These are phyloP conservation scores for Aureobasidium melanogenum DNA, from an alignment of 2,329 filamentous ascomycete genomes.

Conservation along the genomic window DNA sequence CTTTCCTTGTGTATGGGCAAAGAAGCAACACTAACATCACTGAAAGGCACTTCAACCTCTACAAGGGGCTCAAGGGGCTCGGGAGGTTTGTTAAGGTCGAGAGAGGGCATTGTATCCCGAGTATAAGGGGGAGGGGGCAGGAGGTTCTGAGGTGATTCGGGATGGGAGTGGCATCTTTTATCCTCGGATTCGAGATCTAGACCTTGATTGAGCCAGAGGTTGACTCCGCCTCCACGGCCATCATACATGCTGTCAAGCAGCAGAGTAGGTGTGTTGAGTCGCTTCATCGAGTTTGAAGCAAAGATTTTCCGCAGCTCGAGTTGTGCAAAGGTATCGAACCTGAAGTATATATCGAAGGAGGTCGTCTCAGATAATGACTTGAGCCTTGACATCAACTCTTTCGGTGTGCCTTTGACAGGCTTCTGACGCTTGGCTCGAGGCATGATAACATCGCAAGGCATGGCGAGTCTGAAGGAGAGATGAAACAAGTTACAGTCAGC, in stretches of 20 bases:
- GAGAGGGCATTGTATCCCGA: not conserved
- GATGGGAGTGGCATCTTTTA: no score
- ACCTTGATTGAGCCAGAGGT: not conserved
- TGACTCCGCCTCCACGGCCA: not conserved
- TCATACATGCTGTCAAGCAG: constrained; percentile 2
- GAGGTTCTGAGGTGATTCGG: not conserved
- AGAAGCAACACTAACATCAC: not conserved
- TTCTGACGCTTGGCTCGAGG: not conserved
- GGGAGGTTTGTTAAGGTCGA: not conserved
- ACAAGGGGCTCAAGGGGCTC: not conserved
- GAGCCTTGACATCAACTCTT: not conserved
- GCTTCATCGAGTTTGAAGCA: not conserved
- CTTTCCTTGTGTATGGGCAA: not conserved
- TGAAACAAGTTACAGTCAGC: not conserved
- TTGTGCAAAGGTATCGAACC: constrained; percentile 1
- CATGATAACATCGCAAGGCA: not conserved
- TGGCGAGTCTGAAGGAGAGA: not conserved
- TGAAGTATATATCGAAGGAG: not conserved
- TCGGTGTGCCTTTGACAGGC: not conserved
- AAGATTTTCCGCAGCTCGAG: not conserved
- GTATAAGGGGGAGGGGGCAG: not conserved
- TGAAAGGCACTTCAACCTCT: not conserved
- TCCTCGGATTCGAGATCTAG: not conserved
- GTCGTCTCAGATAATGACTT: not conserved
- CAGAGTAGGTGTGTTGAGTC: not conserved